Evolutionary conservation across 2,329 filamentous ascomycete species (phyloP).

Genomic region (Hypomyces perniciosus): DNA sequence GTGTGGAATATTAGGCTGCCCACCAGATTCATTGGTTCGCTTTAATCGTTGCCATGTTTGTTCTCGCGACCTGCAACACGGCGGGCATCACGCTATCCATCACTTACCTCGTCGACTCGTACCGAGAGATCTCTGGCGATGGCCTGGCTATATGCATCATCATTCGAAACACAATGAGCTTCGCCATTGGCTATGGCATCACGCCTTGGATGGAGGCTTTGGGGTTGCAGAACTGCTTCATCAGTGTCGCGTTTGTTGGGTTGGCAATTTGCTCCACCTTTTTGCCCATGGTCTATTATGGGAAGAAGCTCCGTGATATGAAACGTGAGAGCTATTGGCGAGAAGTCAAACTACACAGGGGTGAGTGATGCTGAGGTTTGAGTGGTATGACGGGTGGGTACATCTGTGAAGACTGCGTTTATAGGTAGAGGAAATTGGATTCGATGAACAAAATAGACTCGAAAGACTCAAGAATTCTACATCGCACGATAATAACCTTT

Average conservation of each 20-base stretch:
- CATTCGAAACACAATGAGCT: conserved; percentile 31
- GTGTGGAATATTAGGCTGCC: no score
- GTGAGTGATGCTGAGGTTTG: no score
- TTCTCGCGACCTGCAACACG: conserved; percentile 27
- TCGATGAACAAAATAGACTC: no score
- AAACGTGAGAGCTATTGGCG: no score
- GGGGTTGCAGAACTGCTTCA: conserved; percentile 37
- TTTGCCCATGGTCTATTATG: conserved; percentile 43
- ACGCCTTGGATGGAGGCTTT: conserved; percentile 37
- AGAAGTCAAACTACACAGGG: no score
- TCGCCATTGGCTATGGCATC: conserved; percentile 33
- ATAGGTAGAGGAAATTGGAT: no score
- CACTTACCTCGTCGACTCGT: conserved; percentile 35
- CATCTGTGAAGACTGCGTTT: no score
- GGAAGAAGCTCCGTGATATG: conserved; percentile 30
- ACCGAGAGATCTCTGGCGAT: conserved; percentile 34
- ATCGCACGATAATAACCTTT: no score
- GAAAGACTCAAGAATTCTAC: no score
- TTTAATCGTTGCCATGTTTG: conserved; percentile 34
- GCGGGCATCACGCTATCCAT: conserved; percentile 32
- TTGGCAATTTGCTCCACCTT: conserved; percentile 33
- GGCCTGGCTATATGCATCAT: conserved; percentile 34
- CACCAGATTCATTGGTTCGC: conserved; percentile 37
- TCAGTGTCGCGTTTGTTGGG: conserved; percentile 34
- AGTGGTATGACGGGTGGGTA: no score